These are phyloP conservation scores for Cercophora samala DNA, from an alignment of 495 filamentous ascomycete genomes.

Conservation along the genomic window DNA sequence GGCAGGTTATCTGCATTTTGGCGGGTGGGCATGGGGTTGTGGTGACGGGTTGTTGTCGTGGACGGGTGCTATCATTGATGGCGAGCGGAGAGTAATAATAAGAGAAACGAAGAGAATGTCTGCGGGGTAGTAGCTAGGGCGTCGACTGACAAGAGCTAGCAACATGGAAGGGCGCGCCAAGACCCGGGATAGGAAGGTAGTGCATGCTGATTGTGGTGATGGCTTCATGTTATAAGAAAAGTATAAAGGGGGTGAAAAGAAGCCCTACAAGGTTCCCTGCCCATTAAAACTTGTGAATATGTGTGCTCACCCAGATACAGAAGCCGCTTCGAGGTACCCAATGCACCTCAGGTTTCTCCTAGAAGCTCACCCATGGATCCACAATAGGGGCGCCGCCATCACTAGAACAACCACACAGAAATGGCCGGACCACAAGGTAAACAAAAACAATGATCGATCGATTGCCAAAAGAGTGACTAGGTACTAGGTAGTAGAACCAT, in stretches of 20 bases:
- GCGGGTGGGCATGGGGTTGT: neutral
- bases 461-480: conserved; percentile 12
- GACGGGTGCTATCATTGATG: neutral
- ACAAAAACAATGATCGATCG: conserved; percentile 10
- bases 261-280: too few relatives aligned
- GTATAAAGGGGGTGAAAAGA: too few relatives aligned
- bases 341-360: too few relatives aligned
- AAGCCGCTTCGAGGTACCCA: too few relatives aligned
- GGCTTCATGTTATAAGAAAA: neutral
- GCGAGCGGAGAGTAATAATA: neutral
- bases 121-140: neutral
- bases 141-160: neutral
- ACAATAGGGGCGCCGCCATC: too few relatives aligned
- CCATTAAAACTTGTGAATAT: too few relatives aligned
- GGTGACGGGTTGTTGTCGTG: neutral
- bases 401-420: too few relatives aligned
- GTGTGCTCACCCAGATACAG: too few relatives aligned
- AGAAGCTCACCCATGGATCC: too few relatives aligned
- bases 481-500: neutral
- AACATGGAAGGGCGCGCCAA: neutral
- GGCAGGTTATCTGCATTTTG: conserved; percentile 43
- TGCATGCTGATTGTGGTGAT: neutral
- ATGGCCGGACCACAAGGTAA: too few relatives aligned
- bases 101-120: neutral
- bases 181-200: neutral